Evolutionary conservation across 768 basidiomycete genomes (phyloP).

Genomic region (Panaeolus papilionaceus): DNA sequence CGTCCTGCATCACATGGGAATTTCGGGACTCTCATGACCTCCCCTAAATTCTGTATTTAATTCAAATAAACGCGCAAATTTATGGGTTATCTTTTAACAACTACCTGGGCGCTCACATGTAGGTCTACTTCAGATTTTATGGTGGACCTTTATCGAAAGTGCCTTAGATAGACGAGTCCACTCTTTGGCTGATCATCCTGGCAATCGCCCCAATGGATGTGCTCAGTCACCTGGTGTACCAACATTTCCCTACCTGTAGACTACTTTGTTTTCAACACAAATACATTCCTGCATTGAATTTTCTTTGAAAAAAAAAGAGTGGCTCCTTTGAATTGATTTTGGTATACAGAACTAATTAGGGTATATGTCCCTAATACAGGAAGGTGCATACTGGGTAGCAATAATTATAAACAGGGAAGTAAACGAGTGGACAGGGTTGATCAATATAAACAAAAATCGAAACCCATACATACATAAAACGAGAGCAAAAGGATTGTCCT

Average conservation of each 20-base stretch:
- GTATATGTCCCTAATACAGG: background rate
- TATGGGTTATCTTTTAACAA: constrained; percentile 72
- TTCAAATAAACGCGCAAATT: constrained; percentile 4
- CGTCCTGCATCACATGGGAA: background rate
- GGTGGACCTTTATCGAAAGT: constrained; percentile 57
- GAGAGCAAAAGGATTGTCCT: background rate
- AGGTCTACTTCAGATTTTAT: constrained; percentile 43
- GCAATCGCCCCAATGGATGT: constrained; percentile 43
- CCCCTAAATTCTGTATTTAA: constrained; percentile 50
- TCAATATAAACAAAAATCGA: background rate
- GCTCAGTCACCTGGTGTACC: constrained; percentile 72
- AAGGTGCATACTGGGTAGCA: background rate
- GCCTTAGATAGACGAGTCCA: constrained; percentile 65
- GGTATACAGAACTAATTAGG: background rate
- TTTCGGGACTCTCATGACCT: constrained; percentile 29
- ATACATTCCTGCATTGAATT: background rate
- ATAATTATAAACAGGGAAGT: background rate
- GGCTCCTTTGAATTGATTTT: background rate
- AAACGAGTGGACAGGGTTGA: constrained; percentile 4
- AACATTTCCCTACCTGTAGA: constrained; percentile 27
- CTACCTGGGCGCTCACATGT: constrained; percentile 62
- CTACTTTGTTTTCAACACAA: background rate
- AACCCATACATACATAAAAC: background rate
- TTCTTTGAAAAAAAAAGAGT: background rate
- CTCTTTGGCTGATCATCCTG: constrained; percentile 68